Percentiles rank a stretch among this genome's conserved stretches.
Conservation (phyloP, 1,284 basidiomycete species). For the Thecaphora frezii region DNA sequence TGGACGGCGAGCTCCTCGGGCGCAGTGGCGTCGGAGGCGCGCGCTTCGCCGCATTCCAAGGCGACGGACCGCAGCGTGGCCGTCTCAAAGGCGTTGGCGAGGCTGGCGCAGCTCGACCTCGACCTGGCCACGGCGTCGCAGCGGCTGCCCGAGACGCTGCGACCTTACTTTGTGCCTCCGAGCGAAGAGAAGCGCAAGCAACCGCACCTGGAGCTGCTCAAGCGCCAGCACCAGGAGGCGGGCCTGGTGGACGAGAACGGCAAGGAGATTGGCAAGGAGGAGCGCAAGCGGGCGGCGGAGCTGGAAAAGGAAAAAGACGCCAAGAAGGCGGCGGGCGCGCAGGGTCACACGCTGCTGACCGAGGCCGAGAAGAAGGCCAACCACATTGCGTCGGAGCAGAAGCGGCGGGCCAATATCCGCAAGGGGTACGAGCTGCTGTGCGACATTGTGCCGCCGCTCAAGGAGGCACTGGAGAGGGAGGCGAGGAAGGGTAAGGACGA, state of each 20-base stretch:
- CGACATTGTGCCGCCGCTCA: constrained; percentile 72
- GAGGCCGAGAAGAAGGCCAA: constrained; percentile 87
- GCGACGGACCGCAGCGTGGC: constrained; percentile 1
- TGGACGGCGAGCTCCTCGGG: background rate
- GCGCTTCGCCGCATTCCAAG: background rate
- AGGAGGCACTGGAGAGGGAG: constrained; percentile 58
- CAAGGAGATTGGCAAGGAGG: constrained; percentile 27
- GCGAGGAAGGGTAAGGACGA: constrained; percentile 6
- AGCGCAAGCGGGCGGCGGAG: constrained; percentile 22
- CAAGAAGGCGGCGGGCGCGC: constrained; percentile 13
- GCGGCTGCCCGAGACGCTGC: constrained; percentile 11
- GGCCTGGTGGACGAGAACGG: constrained; percentile 27
- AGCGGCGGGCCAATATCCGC: constrained; percentile 81
- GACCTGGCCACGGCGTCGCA: constrained; percentile 16
- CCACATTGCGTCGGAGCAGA: constrained; percentile 89
- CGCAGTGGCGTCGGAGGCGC: background rate
- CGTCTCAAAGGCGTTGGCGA: constrained; percentile 16
- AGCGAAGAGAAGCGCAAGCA: constrained; percentile 34
- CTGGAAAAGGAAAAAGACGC: constrained; percentile 62
- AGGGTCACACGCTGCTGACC: constrained; percentile 67
- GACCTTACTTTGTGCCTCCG: constrained; percentile 12
- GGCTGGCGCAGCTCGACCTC: constrained; percentile 22
- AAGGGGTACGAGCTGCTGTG: constrained; percentile 84
- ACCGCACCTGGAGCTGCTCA: constrained; percentile 36
- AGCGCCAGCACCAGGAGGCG: constrained; percentile 22